Evolutionary conservation across 768 basidiomycete species (phyloP).

Genomic region (Amanita exitialis): DNA sequence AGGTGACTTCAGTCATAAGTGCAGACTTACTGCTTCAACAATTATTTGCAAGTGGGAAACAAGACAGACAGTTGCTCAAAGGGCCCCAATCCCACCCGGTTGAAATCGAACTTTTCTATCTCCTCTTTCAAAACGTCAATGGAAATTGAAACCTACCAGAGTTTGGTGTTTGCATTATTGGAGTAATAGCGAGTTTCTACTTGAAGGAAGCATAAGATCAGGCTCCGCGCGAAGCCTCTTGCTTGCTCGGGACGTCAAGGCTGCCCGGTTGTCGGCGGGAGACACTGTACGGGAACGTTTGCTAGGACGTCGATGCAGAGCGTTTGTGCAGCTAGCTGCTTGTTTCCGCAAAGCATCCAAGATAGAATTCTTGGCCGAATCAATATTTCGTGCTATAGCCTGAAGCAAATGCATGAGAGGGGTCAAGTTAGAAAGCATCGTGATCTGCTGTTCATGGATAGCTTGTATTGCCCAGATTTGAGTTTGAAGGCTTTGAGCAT

Average conservation of each 20-base stretch:
- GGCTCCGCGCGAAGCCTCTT: constrained; percentile 9
- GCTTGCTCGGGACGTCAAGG: background rate
- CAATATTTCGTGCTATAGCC: constrained; percentile 46
- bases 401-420: constrained; percentile 57
- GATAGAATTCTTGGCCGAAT: constrained; percentile 26
- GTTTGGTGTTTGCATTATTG: too few species aligned
- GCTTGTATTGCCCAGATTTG: constrained; percentile 48
- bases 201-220: background rate
- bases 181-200: background rate
- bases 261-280: constrained; percentile 7
- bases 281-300: constrained; percentile 14
- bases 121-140: too few species aligned
- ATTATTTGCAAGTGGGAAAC: too few species aligned
- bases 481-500: constrained; percentile 36
- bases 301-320: background rate
- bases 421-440: constrained; percentile 40
- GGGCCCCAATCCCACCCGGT: too few species aligned
- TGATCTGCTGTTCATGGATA: constrained; percentile 55
- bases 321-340: background rate
- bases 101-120: too few species aligned
- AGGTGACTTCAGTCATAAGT: too few species aligned
- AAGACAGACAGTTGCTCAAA: too few species aligned
- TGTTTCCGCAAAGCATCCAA: constrained; percentile 19
- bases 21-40: too few species aligned
- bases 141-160: too few species aligned